Conservation (phyloP, 208 protist genomes). For the Crithidia sp. region DNA sequence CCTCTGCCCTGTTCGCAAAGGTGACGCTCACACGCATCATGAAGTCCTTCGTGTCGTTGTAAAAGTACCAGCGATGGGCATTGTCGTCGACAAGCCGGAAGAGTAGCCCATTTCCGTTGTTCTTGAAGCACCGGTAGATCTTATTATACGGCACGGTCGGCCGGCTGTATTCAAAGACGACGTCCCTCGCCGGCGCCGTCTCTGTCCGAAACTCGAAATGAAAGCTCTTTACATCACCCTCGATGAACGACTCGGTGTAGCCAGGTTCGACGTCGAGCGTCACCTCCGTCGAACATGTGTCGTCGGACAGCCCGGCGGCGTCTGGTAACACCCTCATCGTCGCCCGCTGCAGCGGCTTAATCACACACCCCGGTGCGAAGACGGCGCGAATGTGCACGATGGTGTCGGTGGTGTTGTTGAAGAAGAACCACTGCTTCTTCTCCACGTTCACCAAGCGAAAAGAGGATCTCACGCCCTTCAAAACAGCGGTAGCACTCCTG, state of each 20-base stretch:
- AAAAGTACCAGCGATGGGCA: conserved; percentile 49
- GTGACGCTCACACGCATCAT: conserved; percentile 58
- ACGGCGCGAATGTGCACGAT: conserved; percentile 40
- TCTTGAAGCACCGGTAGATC: conserved; percentile 81
- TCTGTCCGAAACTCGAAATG: conserved; percentile 67
- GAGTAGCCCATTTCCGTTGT: conserved; percentile 71
- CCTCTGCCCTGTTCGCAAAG: conserved; percentile 41
- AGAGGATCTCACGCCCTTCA: conserved; percentile 64
- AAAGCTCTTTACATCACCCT: conserved; percentile 55
- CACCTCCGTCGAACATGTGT: conserved; percentile 49
- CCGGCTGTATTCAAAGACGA: conserved; percentile 58
- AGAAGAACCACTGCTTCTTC: conserved; percentile 66
- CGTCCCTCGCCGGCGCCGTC: conserved; percentile 44
- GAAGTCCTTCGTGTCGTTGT: conserved; percentile 67
- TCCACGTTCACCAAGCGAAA: conserved; percentile 60
- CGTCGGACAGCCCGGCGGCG: conserved; percentile 17
- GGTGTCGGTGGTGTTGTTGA: conserved; percentile 75
- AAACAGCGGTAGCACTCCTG: conserved; percentile 73
- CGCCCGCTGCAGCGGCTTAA: conserved; percentile 51
- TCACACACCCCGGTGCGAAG: conserved; percentile 39
- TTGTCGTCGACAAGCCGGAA: conserved; percentile 66
- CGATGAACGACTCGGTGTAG: conserved; percentile 80
- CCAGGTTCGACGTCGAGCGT: conserved; percentile 75
- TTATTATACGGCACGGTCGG: conserved; percentile 66
- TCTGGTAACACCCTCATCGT: conserved; percentile 17